These are phyloP conservation scores for Pseudogymnoascus sp. DNA, from an alignment of 2,329 filamentous ascomycete genomes.

Conservation along the genomic window DNA sequence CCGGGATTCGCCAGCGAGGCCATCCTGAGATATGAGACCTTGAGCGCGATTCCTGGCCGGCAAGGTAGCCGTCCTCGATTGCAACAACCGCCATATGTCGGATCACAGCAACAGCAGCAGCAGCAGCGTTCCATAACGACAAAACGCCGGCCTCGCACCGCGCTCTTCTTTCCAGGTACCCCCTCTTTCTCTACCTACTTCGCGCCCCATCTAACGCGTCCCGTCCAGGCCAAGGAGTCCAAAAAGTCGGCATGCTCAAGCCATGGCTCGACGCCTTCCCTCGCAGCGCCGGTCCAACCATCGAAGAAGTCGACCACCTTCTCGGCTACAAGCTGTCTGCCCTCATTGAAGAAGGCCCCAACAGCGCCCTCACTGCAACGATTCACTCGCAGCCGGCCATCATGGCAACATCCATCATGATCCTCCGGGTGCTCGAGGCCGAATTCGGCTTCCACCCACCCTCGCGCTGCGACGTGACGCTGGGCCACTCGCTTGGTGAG, in stretches of 20 bases:
- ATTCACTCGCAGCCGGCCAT: conserved; percentile 90
- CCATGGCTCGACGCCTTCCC: conserved; percentile 87
- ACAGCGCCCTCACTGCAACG: conserved; percentile 67
- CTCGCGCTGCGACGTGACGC: conserved; percentile 67
- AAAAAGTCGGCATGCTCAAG: conserved; percentile 77
- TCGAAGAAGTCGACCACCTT: conserved; percentile 77
- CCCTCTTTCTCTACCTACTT: background rate
- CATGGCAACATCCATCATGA: conserved; percentile 88
- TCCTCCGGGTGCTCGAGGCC: conserved; percentile 75
- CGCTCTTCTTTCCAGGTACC: conserved; percentile 37
- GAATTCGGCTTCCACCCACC: conserved; percentile 70
- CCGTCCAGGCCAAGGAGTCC: conserved; percentile 69
- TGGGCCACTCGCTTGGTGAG: conserved; percentile 88
- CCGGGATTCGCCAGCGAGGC: background rate
- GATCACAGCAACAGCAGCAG: background rate
- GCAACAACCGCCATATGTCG: background rate
- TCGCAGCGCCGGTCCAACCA: conserved; percentile 60
- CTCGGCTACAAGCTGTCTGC: conserved; percentile 67
- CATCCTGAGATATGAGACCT: conserved; percentile 3
- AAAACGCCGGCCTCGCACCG: conserved; percentile 25
- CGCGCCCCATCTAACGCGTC: conserved; percentile 11
- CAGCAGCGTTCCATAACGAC: background rate
- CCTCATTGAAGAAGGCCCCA: conserved; percentile 73
- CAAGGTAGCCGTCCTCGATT: background rate
- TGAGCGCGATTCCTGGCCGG: background rate